Base-by-base conservation (phyloP, 495 filamentous ascomycete species). In the Trichoderma asperelloides region DNA sequence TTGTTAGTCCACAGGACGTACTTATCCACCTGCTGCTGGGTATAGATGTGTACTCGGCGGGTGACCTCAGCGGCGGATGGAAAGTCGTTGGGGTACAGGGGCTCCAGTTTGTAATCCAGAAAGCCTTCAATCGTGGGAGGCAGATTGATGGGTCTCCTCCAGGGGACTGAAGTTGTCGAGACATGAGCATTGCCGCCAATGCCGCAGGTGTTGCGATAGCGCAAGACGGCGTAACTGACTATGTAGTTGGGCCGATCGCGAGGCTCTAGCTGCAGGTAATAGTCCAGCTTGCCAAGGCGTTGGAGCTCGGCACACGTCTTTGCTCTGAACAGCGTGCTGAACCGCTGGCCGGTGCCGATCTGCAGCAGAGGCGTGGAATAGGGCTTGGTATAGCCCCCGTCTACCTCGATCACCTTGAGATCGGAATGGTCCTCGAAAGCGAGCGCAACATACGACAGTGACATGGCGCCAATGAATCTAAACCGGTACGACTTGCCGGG, bases 401-500 rank as follows among this genome's bases (percentile, higher is more conserved):
- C 86, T 2, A 80, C 84, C 62, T 82, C 81, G 63, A 89, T 80
- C 62, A 89, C 78, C 1, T 74, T 79, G 5, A 84, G 64, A 25
- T 79, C 71, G 25, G 75, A 57, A 69, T 88, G 86, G 37, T 72
- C 79, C 65, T 87, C 83, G 57, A 87, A 75, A 2, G 72, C 85
- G 60, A 84, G 71, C 0, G 75, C 74, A 3, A 83, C 68, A 65
- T 83, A 79, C 0, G 82, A 82, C 27, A 88, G 74, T 3, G 83
- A 81, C 1, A 81, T 82, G 7, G 71, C 78, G 0, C 85, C 83
- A 63, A 88, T 81, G 71, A 84, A 80, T 51, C 85, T 78, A 65
- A 87, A 73, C 12, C 83, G 80, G 67, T 89, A 89, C 1, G 83
- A 83, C 70, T 82, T 86, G 39, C 76, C 80, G 0, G 85, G 81